Evolutionary conservation across 257 asterid genomes (phyloP).

Genomic region (Solanum chmielewskii): DNA sequence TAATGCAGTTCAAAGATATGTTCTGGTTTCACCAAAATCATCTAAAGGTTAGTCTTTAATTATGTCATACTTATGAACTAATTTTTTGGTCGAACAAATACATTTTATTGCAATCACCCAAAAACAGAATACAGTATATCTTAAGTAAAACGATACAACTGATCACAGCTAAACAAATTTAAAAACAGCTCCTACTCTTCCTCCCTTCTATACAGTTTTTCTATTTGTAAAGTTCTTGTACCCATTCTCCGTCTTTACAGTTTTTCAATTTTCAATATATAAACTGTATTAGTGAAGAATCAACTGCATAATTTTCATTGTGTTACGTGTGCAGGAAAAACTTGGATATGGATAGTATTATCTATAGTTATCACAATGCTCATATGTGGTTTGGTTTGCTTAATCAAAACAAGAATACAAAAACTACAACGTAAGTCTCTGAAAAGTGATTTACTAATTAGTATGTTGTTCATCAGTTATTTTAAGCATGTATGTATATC

Average conservation of each 20-base stretch:
- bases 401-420: background rate
- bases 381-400: background rate
- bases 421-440: slow-evolving; percentile 1
- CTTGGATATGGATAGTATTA: slow-evolving; percentile 12
- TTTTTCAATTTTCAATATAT: background rate
- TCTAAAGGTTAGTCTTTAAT: background rate
- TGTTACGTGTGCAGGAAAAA: background rate
- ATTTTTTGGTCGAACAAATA: background rate
- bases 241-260: background rate
- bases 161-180: background rate
- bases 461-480: background rate
- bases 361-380: background rate
- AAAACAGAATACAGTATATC: background rate
- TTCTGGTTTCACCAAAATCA: background rate
- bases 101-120: background rate
- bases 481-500: background rate
- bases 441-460: background rate
- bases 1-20: background rate
- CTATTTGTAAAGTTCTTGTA: background rate
- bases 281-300: background rate
- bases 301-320: background rate
- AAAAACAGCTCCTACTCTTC: background rate
- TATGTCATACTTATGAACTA: background rate
- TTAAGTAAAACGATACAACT: background rate
- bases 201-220: background rate